These are phyloP conservation scores for Trichophyton benhamiae DNA, from an alignment of 2,329 filamentous ascomycete genomes.

Conservation along the genomic window DNA sequence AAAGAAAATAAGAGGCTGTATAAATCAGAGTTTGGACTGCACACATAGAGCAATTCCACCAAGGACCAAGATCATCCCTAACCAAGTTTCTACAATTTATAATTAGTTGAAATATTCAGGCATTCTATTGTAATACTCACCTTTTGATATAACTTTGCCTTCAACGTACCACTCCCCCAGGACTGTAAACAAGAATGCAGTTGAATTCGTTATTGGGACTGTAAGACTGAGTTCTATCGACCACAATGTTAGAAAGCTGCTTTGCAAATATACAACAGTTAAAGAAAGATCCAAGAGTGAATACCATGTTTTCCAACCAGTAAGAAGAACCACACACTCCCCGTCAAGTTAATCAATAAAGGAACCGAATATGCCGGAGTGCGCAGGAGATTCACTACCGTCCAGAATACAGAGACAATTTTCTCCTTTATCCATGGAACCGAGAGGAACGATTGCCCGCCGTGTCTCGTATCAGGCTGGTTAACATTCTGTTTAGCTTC, in stretches of 20 bases:
- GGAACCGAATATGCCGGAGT: conserved; percentile 79
- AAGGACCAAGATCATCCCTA: conserved; percentile 69
- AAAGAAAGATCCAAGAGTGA: conserved; percentile 24
- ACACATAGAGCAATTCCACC: conserved; percentile 76
- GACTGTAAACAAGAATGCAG: conserved; percentile 93
- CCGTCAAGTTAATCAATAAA: conserved; percentile 75
- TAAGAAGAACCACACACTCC: conserved; percentile 92
- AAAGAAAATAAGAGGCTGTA: not conserved
- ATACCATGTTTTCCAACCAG: conserved; percentile 82
- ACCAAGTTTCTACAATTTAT: conserved; percentile 54
- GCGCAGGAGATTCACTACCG: conserved; percentile 61
- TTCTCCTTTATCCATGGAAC: conserved; percentile 51
- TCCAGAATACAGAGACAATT: conserved; percentile 55
- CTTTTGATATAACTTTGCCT: conserved; percentile 72
- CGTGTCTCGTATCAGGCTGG: not conserved
- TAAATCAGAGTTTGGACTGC: conserved; percentile 36
- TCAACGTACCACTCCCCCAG: conserved; percentile 92
- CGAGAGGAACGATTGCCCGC: conserved; percentile 3
- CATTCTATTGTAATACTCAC: conserved; percentile 36
- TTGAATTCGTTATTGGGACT: conserved; percentile 85
- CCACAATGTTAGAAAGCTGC: not conserved
- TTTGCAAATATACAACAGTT: not conserved
- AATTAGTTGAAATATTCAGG: not conserved
- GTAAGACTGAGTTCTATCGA: conserved; percentile 71
- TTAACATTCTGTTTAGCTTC: conserved; percentile 7